A percentile compares a stretch with the other conserved stretches of the same genome.
These are phyloP conservation scores for Fraxinus anomala DNA, from an alignment of 257 asterid genomes.

Conservation along the genomic window DNA sequence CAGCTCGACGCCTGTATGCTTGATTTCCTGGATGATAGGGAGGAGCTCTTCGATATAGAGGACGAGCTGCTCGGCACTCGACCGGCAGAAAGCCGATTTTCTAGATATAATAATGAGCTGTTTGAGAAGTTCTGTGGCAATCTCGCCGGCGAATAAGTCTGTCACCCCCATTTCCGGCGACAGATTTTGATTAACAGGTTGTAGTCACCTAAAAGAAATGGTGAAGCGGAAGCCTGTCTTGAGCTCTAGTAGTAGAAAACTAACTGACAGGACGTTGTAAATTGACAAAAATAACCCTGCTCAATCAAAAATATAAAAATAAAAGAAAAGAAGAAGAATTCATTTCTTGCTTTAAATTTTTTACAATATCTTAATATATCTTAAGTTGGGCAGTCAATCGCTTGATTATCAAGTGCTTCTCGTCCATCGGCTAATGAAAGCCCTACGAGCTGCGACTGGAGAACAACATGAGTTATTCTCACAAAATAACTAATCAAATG, in stretches of 20 bases:
- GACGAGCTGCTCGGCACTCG: conserved; percentile 74
- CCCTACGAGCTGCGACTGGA: no score
- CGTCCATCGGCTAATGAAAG: no score
- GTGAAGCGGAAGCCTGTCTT: neutral
- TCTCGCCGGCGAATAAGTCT: conserved; percentile 86
- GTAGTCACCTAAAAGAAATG: neutral
- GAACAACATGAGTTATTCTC: no score
- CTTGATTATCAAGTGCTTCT: no score
- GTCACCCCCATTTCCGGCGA: conserved; percentile 64
- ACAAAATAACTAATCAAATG: no score
- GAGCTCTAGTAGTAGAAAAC: neutral
- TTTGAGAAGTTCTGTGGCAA: conserved; percentile 80
- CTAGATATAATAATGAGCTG: conserved; percentile 54
- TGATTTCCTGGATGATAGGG: conserved; percentile 83
- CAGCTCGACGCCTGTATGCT: conserved; percentile 74
- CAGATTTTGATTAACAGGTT: neutral
- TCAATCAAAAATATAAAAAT: no score
- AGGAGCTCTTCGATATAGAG: conserved; percentile 47
- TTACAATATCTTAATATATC: no score
- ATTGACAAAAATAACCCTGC: no score
- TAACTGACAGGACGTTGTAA: no score
- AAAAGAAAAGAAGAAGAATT: no score
- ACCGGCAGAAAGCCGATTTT: conserved; percentile 60
- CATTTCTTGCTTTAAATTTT: no score
- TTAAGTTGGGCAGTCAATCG: no score